Evolutionary conservation across 768 basidiomycete species (phyloP).

Genomic region (Macrolepiota dolichaula): DNA sequence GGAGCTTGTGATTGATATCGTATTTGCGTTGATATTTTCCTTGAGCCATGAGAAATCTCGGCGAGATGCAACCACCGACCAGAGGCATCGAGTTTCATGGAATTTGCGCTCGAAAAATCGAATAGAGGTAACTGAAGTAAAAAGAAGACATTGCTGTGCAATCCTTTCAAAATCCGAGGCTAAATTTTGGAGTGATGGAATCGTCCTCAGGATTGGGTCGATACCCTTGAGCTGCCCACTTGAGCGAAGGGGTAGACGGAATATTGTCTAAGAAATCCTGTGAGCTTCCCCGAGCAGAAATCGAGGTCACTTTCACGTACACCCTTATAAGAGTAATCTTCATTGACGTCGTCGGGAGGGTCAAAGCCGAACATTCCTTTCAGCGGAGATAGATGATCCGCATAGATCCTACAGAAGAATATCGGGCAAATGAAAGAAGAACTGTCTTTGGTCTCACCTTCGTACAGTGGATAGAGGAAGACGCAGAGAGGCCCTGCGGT

Average conservation of each 20-base stretch:
- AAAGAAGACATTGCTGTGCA: conserved; percentile 37
- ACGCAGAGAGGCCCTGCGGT: conserved; percentile 23
- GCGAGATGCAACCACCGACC: conserved; percentile 23
- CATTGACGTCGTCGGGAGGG: neutral
- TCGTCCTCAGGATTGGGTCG: conserved; percentile 19
- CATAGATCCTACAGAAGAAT: conserved; percentile 30
- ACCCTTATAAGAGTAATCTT: conserved; percentile 3
- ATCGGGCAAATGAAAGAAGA: neutral
- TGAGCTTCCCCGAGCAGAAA: neutral
- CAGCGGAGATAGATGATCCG: conserved; percentile 38
- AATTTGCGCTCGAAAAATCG: conserved; percentile 19
- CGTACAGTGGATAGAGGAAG: conserved; percentile 28
- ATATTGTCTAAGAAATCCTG: conserved; percentile 35
- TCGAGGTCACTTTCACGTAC: neutral
- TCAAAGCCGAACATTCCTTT: conserved; percentile 33
- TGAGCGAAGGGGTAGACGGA: conserved; percentile 42
- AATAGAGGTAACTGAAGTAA: conserved; percentile 32
- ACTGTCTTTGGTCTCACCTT: neutral
- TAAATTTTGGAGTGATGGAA: conserved; percentile 22
- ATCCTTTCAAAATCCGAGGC: conserved; percentile 25
- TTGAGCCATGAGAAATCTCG: neutral
- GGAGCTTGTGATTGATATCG: neutral
- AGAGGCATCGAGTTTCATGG: conserved; percentile 14
- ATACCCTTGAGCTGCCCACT: conserved; percentile 16
- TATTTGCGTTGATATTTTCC: neutral